These are phyloP conservation scores for Xanthoceras sorbifolium DNA, from an alignment of 345 rosid species.

Conservation along the genomic window DNA sequence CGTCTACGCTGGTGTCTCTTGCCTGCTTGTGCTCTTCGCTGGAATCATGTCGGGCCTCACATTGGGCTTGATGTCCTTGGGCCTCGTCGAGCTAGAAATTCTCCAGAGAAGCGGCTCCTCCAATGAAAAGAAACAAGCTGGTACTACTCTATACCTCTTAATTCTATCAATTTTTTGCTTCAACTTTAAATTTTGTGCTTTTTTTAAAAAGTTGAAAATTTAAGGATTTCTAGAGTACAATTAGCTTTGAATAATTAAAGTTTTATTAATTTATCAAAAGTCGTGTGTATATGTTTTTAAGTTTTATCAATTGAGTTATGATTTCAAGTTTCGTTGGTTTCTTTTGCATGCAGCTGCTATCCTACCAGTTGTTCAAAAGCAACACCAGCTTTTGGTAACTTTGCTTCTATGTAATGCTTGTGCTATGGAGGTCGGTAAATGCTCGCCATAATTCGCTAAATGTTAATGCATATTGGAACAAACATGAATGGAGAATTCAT, in stretches of 20 bases:
- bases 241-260: not conserved
- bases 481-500: not conserved
- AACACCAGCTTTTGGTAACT: conserved; percentile 83
- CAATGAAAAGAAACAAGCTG: conserved; percentile 64
- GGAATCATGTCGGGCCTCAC: conserved; percentile 84
- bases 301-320: not conserved
- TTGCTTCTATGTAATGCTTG: conserved; percentile 80
- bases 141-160: conserved; percentile 23
- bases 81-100: conserved; percentile 76
- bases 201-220: no score
- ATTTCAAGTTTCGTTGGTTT: not conserved
- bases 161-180: not conserved
- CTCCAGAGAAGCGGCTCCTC: conserved; percentile 61
- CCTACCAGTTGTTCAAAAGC: conserved; percentile 77
- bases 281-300: not conserved
- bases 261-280: not conserved
- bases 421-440: conserved; percentile 73
- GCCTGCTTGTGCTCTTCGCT: conserved; percentile 72
- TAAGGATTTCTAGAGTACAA: no score
- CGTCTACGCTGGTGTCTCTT: conserved; percentile 61
- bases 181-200: no score
- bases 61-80: conserved; percentile 70
- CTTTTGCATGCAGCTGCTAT: conserved; percentile 51
- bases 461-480: not conserved
- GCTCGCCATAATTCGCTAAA: no score